Base-by-base conservation (phyloP, 306 rosid genomes). In the Alnus glutinosa region DNA sequence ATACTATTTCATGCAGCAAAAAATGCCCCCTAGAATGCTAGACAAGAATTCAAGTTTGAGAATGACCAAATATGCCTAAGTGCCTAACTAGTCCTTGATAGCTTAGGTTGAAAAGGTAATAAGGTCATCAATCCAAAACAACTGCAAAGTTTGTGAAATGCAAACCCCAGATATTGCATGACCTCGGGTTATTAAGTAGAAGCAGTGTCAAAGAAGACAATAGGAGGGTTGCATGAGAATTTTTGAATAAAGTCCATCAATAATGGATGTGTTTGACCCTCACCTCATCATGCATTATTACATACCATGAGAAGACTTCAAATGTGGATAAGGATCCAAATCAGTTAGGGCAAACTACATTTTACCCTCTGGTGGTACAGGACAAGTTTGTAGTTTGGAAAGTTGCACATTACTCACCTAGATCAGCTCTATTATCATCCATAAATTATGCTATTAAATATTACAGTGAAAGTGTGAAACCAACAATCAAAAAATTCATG, bases 11-110 rank as follows among this genome's bases (percentile, higher is more conserved):
- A 23, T 58, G 64, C 13, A 9, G 36, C 36, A 19, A 23, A 58
- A 58, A 23, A 19, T 3, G 14, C 14, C 15, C 64, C 64, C 36
- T 19, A 23, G 64, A 58, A 23, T n/a, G 64, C 64, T 23, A 3
- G 32, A 58, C 64, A n/a, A 58, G 64, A 19, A 23, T 58, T 58
- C 44, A 62, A 62, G 68, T 32, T 62, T 62, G 44, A 23, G 68
- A 62, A 62, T 62, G 68, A 62, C 42, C 68, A 62, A 30, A 18
- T 7, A 57, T 15, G 39, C 7, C 39, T 30, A 23, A 30, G n/a
- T 15, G 39, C 7, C 39, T 30, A 23, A 30, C 37, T 61, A 61
- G 5, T 9, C 42, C 42, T 30, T 61, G 68, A 61, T 30, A 61
- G 67, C 39, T 61, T 28, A 15, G 37, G 39, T 32, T 32, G 39